These are phyloP conservation scores for Pyrenochaeta sp. DNA, from an alignment of 2,329 filamentous ascomycete genomes.

Conservation along the genomic window DNA sequence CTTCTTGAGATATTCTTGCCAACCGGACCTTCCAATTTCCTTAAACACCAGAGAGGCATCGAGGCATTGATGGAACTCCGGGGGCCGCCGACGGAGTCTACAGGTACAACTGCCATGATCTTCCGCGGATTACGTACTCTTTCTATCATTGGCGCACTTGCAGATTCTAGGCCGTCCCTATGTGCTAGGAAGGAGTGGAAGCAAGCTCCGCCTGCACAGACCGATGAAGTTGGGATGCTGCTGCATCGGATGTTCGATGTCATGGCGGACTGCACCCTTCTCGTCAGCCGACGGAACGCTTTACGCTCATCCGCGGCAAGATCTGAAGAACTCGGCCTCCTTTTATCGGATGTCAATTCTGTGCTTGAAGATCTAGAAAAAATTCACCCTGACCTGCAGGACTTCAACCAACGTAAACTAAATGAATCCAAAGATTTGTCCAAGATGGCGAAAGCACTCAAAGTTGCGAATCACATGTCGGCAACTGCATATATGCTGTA, in stretches of 20 bases:
- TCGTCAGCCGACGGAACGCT: slow-evolving; percentile 20
- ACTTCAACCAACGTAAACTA: slow-evolving; percentile 21
- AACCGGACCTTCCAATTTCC: slow-evolving; percentile 33
- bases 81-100: slow-evolving; percentile 24
- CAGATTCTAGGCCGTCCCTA: slow-evolving; percentile 22
- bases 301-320: slow-evolving; percentile 2
- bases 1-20: slow-evolving; percentile 39
- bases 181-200: slow-evolving; percentile 36
- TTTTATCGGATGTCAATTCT: slow-evolving; percentile 13
- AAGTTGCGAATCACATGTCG: slow-evolving; percentile 25
- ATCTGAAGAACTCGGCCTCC: background rate
- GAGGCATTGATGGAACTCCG: slow-evolving; percentile 33
- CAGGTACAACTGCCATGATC: slow-evolving; percentile 17
- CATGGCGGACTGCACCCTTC: slow-evolving; percentile 32
- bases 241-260: slow-evolving; percentile 29
- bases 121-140: slow-evolving; percentile 29
- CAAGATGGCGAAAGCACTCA: slow-evolving; percentile 13
- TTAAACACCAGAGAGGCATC: slow-evolving; percentile 37
- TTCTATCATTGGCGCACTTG: slow-evolving; percentile 33
- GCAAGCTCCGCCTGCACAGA: slow-evolving; percentile 14
- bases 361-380: slow-evolving; percentile 12
- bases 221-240: slow-evolving; percentile 17
- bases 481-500: slow-evolving; percentile 37
- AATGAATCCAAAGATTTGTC: slow-evolving; percentile 5
- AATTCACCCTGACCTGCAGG: slow-evolving; percentile 18